A percentile compares a stretch with the other conserved stretches of the same genome.
phyloP scores from a whole-genome alignment of 148 eudicot species.

The Rheum nobile region DNA sequence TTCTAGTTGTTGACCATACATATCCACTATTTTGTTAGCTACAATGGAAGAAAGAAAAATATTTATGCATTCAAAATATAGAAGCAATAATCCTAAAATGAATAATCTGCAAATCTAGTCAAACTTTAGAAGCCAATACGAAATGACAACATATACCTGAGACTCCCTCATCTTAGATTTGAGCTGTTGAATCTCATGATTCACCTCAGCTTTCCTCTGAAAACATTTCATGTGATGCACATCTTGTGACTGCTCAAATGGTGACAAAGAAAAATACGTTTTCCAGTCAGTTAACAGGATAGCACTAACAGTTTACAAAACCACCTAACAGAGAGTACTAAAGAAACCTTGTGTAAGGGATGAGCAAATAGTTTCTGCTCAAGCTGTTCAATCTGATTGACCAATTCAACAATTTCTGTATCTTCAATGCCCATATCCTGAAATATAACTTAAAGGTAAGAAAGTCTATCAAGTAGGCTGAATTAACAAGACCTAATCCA shows the following conservation, averaged over 20 bases:
- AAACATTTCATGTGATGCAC: slow-evolving; percentile 69
- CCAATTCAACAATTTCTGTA: slow-evolving; percentile 69
- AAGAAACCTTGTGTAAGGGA: slow-evolving; percentile 72
- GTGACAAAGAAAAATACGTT: not conserved
- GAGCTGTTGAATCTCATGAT: slow-evolving; percentile 92
- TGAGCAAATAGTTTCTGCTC: slow-evolving; percentile 63
- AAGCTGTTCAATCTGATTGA: slow-evolving; percentile 74
- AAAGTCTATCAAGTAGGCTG: not conserved
- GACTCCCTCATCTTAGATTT: slow-evolving; percentile 95
- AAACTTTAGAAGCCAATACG: not conserved
- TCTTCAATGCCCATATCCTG: slow-evolving; percentile 98
- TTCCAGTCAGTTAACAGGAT: not conserved
- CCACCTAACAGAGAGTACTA: not conserved
- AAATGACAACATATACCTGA: slow-evolving; percentile 39
- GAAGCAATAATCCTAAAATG: not conserved
- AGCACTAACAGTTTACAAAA: not conserved
- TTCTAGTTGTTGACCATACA: not conserved
- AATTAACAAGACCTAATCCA: not conserved
- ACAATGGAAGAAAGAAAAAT: not conserved
- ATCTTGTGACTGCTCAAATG: slow-evolving; percentile 61
- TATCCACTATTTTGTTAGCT: not conserved
- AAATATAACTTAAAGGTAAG: not conserved
- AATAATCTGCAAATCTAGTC: not conserved
- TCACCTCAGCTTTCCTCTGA: slow-evolving; percentile 90
- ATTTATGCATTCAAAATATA: not conserved